Base-by-base conservation (phyloP, 768 basidiomycete genomes). In the Podaxis sp. region DNA sequence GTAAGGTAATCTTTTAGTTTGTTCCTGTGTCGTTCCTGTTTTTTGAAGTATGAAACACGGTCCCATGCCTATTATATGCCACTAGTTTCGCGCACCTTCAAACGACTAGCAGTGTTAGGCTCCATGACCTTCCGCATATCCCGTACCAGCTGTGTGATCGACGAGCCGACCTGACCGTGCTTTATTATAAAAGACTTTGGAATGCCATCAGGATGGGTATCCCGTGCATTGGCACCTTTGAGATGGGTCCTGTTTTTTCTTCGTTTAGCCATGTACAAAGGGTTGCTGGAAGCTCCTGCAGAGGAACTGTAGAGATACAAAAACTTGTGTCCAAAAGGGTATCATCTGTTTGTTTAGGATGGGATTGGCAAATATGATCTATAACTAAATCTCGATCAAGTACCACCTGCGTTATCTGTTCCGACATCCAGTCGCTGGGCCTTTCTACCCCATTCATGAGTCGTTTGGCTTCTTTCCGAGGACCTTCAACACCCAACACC, bases 181-280 rank as follows among this genome's bases (percentile, higher is more conserved):
- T 96, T 96, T 72, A 99, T 92, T 63, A 99, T 92, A 71, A 99
- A 99, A 0, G 95, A 95, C 77, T 92, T 96, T 3, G 96, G 96
- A 0, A 76, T 76, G 63, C 74, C 77, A 1, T 75, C 71, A 24
- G 64, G 63, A 28, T 72, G 70, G 11, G 75, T 64, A 17, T 77
- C 75, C 12, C 74, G 72, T 12, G 79, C 73, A 1, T 74, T 73
- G 46, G 77, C 75, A 12, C 82, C 84, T 69, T 92, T 93, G 72
- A 91, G 78, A 77, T 94, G 92, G 0, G 92, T 94, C 67, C 91
- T 83, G 72, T 87, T 87, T 73, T 94, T 94, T 66, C 90, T 85
- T 80, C 79, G 82, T 59, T 86, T 88, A 19, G 80, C 89, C 92
- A 94, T 92, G 63, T 64, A 63, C 44, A 51, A 19, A 26, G 15